These are phyloP conservation scores for Lactarius hatsudake DNA, from an alignment of 768 basidiomycete genomes.

Conservation along the genomic window DNA sequence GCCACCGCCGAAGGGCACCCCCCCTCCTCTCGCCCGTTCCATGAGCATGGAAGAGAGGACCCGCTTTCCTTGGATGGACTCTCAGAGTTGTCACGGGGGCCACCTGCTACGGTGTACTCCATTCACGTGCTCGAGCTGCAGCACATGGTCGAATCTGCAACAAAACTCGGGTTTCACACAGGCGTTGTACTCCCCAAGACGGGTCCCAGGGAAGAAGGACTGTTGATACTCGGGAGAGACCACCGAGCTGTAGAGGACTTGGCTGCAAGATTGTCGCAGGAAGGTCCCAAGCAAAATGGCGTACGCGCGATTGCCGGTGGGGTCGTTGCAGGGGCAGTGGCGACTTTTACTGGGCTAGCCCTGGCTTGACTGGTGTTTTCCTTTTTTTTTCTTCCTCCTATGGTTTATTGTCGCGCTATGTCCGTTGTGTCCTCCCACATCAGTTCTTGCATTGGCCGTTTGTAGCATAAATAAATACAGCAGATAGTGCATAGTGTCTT, in stretches of 20 bases:
- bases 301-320: conserved; percentile 25
- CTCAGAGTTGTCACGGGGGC: conserved; percentile 19
- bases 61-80: conserved; percentile 24
- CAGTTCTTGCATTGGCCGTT: neutral
- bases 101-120: conserved; percentile 24
- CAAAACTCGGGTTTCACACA: conserved; percentile 22
- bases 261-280: conserved; percentile 13
- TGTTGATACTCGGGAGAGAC: conserved; percentile 27
- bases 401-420: conserved; percentile 7
- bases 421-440: neutral
- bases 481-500: neutral
- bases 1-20: neutral
- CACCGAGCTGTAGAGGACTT: conserved; percentile 20
- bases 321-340: conserved; percentile 26
- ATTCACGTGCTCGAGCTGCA: conserved; percentile 20
- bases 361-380: conserved; percentile 7
- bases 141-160: conserved; percentile 18
- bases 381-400: neutral
- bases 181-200: conserved; percentile 13
- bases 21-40: conserved; percentile 14
- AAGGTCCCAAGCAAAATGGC: neutral
- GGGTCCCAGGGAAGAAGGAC: conserved; percentile 15
- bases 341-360: conserved; percentile 27
- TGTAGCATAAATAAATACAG: neutral
- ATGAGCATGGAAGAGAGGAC: conserved; percentile 26